Evolutionary conservation across 371 early-diverging fungal genomes (phyloP), one percentile per base, ranked within the genome.

Genomic region (Paramicrosporidium saccamoebae): DNA sequence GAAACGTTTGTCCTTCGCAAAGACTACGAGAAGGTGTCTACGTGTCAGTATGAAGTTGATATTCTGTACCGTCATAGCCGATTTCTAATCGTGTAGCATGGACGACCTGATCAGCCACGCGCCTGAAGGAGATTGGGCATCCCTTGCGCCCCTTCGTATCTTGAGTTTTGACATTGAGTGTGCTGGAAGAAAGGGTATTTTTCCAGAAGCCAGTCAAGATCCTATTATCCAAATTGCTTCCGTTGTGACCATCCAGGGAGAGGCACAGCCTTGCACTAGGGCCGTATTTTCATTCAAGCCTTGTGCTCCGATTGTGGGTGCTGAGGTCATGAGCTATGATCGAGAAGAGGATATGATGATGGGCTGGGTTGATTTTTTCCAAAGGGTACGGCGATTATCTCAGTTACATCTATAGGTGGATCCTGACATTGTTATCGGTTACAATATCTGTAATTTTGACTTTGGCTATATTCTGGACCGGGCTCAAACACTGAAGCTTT

Each of bases 211-310:
- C 6, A 41, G 59, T 21, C 30, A 54, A 2, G 98, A 98, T 46
- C 84, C 97, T 0, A 79, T 98, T n/a, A 98, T 98, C 32, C 99
- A 98, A 43, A 98, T 98, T 33, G 99, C 98, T 3, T 81, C 74
- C 25, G 59, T 92, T 17, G 65, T 86, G 3, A 67, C 79, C 2
- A 35, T 69, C 3, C 94, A 90, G 47, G 75, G 78, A n/a, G 60
- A 77, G 29, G 43, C 40, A 7, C 57, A 55, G 26, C 84, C 92
- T 6, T 73, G 79, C 26, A 58, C 82, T 23, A 48, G 79, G 22
- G 81, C 68, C 27, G 73, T 98, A 0, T 88, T 98, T 38, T 82
- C 81, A 2, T 55, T 78, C 12, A 61, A 67, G 17, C 49, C 51
- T 1, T 86, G 82, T 33, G 74, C 82, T 2, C 62, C 62, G 14